Conservation (phyloP, 1,284 basidiomycete genomes). For the Cystobasidiaceae sp. region DNA sequence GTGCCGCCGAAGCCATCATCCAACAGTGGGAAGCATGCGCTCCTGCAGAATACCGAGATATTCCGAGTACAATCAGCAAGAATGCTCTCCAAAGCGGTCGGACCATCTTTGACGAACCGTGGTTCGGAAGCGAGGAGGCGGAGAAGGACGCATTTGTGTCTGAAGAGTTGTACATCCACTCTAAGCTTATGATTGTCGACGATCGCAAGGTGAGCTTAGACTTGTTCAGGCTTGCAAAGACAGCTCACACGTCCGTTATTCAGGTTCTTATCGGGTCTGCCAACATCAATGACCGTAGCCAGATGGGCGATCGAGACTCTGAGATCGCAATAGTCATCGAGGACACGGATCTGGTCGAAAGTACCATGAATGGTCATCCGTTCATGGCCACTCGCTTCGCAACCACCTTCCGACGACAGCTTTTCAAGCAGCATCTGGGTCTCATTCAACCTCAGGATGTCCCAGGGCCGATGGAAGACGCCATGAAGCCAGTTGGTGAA, state of each 20-base stretch:
- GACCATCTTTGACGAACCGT: slow-evolving; percentile 62
- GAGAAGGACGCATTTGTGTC: slow-evolving; percentile 65
- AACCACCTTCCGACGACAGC: slow-evolving; percentile 65
- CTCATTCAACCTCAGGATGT: slow-evolving; percentile 36
- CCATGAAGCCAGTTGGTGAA: slow-evolving; percentile 72
- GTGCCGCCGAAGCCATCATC: slow-evolving; percentile 41
- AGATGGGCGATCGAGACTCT: slow-evolving; percentile 84
- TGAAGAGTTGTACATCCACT: slow-evolving; percentile 46
- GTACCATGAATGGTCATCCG: slow-evolving; percentile 29
- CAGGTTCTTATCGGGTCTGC: slow-evolving; percentile 69
- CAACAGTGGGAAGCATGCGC: slow-evolving; percentile 36
- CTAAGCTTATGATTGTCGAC: slow-evolving; percentile 81
- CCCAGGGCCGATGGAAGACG: slow-evolving; percentile 52
- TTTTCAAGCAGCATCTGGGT: slow-evolving; percentile 52
- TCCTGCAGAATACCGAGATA: slow-evolving; percentile 36
- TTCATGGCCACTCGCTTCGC: slow-evolving; percentile 67
- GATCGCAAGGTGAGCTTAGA: slow-evolving; percentile 55
- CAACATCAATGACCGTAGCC: slow-evolving; percentile 81
- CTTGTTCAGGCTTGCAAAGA: slow-evolving; percentile 63
- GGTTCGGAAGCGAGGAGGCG: slow-evolving; percentile 74
- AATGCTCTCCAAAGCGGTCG: slow-evolving; percentile 61
- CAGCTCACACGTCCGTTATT: too few species aligned
- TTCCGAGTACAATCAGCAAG: slow-evolving; percentile 67
- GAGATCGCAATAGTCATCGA: slow-evolving; percentile 88
- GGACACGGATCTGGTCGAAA: slow-evolving; percentile 68